Percentiles rank a stretch among this genome's conserved stretches.
These are phyloP conservation scores for Plectranthus barbatus DNA, from an alignment of 257 asterid genomes.

Conservation along the genomic window DNA sequence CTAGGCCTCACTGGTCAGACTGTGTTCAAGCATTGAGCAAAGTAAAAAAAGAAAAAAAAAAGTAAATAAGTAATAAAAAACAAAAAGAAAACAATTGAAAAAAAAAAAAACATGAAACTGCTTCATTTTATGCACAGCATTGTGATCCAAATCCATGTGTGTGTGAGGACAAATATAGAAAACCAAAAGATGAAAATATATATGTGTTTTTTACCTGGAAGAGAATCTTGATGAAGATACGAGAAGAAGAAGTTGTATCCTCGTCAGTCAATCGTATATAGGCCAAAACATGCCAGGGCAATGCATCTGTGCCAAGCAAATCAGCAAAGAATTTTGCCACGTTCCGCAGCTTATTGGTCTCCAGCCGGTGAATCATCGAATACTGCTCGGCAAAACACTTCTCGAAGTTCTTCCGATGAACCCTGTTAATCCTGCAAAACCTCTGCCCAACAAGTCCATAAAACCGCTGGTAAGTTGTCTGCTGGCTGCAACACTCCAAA, in stretches of 20 bases:
- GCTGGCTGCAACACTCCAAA: constrained; percentile 98
- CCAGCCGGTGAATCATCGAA: constrained; percentile 70
- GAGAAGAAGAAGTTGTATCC: constrained; percentile 19
- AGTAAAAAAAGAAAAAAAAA: too few species aligned
- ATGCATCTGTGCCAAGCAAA: constrained; percentile 77
- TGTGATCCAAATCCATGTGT: too few species aligned
- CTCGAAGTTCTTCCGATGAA: constrained; percentile 83
- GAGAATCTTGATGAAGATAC: constrained; percentile 54
- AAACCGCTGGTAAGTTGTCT: constrained; percentile 23
- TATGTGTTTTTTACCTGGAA: too few species aligned
- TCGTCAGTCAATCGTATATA: constrained; percentile 91
- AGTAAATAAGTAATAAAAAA: too few species aligned
- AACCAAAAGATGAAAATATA: too few species aligned
- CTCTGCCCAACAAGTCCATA: constrained; percentile 52
- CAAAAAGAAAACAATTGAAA: too few species aligned
- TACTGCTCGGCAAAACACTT: constrained; percentile 80
- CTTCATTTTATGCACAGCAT: too few species aligned
- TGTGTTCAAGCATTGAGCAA: too few species aligned
- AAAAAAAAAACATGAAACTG: too few species aligned
- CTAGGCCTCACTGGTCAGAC: too few species aligned
- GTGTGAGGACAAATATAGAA: too few species aligned
- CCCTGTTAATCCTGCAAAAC: constrained; percentile 78
- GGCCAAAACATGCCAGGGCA: constrained; percentile 87
- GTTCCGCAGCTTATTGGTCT: constrained; percentile 53
- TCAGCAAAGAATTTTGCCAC: constrained; percentile 95